Evolutionary conservation across 345 rosid species (phyloP).

Genomic region (Corchorus olitorius): DNA sequence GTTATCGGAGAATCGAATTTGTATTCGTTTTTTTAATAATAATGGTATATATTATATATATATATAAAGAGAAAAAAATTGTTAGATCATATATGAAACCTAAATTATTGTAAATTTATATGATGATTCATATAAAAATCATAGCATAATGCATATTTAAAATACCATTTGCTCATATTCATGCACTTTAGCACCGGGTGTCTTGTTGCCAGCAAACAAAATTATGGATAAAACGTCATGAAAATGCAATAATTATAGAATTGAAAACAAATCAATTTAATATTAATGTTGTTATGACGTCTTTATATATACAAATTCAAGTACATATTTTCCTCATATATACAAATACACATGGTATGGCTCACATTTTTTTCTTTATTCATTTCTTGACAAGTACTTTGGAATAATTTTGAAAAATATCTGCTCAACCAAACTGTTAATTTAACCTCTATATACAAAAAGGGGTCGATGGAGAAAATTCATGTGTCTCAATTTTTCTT

Average conservation of each 20-base stretch:
- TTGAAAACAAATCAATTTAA: neutral
- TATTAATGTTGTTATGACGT: constrained; percentile 6
- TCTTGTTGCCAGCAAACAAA: constrained; percentile 4
- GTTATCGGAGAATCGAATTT: neutral
- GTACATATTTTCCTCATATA: neutral
- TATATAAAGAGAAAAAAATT: too few relatives aligned
- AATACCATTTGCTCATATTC: neutral
- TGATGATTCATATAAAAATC: too few relatives aligned
- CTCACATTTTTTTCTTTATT: too few relatives aligned
- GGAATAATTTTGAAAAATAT: too few relatives aligned
- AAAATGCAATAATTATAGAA: constrained; percentile 3
- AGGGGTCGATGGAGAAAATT: too few relatives aligned
- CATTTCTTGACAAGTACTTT: too few relatives aligned
- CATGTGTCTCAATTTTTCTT: too few relatives aligned
- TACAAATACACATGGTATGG: too few relatives aligned
- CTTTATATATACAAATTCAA: neutral
- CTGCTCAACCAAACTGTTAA: too few relatives aligned
- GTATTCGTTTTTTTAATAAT: neutral
- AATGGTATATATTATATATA: too few relatives aligned
- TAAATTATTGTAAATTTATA: neutral
- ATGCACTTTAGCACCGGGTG: neutral
- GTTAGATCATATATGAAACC: too few relatives aligned
- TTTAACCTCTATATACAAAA: too few relatives aligned
- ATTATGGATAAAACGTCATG: constrained; percentile 5
- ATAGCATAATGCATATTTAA: neutral